Evolutionary conservation across 2,329 filamentous ascomycete genomes (phyloP).

Genomic region (Fusarium siculi): DNA sequence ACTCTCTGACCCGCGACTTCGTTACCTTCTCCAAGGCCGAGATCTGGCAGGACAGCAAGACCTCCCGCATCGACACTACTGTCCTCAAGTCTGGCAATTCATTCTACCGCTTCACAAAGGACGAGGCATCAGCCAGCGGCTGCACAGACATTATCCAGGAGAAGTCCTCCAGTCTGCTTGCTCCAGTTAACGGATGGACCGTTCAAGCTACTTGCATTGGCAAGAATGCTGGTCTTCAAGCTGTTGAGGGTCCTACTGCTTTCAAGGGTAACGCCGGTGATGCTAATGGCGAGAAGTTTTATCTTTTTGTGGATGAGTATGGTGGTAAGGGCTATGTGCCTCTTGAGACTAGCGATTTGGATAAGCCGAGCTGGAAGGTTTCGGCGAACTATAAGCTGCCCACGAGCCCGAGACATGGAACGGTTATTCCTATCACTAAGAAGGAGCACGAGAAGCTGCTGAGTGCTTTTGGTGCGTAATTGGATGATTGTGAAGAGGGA

Average conservation of each 20-base stretch:
- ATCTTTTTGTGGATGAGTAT: constrained; percentile 67
- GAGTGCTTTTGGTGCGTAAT: not conserved
- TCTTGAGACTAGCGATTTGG: constrained; percentile 61
- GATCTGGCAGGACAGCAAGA: constrained; percentile 63
- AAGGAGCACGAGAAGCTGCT: constrained; percentile 25
- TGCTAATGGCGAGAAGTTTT: constrained; percentile 63
- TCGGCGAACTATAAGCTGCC: constrained; percentile 59
- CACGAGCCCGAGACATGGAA: constrained; percentile 62
- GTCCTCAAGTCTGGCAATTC: constrained; percentile 55
- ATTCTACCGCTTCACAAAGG: constrained; percentile 66
- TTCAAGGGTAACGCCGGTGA: constrained; percentile 63
- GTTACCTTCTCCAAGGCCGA: constrained; percentile 59
- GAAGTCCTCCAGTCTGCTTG: constrained; percentile 55
- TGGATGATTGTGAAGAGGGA: accelerated
- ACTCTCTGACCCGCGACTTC: constrained; percentile 62
- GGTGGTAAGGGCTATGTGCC: constrained; percentile 63
- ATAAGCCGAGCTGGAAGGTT: constrained; percentile 60
- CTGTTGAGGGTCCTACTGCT: constrained; percentile 62
- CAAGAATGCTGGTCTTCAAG: constrained; percentile 57
- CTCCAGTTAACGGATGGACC: constrained; percentile 56
- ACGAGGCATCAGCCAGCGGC: constrained; percentile 62
- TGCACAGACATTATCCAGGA: constrained; percentile 67
- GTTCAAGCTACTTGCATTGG: constrained; percentile 61
- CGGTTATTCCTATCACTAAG: constrained; percentile 62
- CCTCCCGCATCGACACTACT: constrained; percentile 63